Evolutionary conservation across 257 asterid genomes (phyloP).

Genomic region (Primulina eburnea): DNA sequence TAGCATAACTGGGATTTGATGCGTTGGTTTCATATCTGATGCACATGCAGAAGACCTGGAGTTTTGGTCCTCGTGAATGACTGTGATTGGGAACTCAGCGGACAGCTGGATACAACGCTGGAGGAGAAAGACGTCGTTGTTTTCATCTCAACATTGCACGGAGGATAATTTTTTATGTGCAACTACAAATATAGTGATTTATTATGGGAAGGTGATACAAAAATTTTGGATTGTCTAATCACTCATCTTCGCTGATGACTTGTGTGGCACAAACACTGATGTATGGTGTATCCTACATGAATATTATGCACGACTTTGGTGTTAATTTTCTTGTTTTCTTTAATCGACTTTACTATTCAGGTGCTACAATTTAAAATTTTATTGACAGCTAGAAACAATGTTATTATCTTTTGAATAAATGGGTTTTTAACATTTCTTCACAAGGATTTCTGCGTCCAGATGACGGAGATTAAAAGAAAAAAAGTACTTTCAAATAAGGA

Average conservation of each 20-base stretch:
- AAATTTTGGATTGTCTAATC: neutral
- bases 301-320: neutral
- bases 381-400: no score
- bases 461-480: no score
- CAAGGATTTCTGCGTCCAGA: no score
- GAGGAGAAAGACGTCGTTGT: slow-evolving; percentile 79
- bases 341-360: no score
- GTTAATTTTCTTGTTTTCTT: neutral
- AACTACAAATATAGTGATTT: neutral
- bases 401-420: no score
- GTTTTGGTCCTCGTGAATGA: slow-evolving; percentile 84
- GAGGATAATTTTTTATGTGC: slow-evolving; percentile 45
- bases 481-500: no score
- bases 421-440: no score
- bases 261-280: neutral
- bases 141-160: slow-evolving; percentile 91
- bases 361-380: no score
- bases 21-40: slow-evolving; percentile 10
- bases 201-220: neutral
- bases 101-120: slow-evolving; percentile 76
- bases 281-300: neutral
- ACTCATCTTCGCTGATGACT: neutral
- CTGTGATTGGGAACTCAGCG: slow-evolving; percentile 89
- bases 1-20: neutral
- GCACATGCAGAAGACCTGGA: slow-evolving; percentile 76